Evolutionary conservation across 2,329 filamentous ascomycete species (phyloP).

Genomic region (Aspergillus hiratsukae): DNA sequence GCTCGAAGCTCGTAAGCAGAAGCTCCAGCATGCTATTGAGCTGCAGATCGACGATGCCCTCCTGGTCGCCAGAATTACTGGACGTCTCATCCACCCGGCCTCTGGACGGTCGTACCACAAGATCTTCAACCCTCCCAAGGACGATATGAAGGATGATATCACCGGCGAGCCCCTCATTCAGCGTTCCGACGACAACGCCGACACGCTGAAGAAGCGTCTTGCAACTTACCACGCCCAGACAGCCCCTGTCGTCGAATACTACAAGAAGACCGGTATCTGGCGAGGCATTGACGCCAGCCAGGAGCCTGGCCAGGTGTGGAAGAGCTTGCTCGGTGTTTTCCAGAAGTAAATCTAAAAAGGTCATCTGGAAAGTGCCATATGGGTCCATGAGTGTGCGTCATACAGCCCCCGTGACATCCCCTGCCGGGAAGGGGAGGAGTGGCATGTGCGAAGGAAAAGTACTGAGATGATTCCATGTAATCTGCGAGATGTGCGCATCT

Average conservation of each 20-base stretch:
- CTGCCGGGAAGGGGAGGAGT: not conserved
- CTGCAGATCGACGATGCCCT: slow-evolving; percentile 94
- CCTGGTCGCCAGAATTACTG: slow-evolving; percentile 92
- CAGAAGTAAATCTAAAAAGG: slow-evolving; percentile 48
- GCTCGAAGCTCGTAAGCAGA: slow-evolving; percentile 72
- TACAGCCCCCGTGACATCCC: not conserved
- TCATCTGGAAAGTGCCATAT: slow-evolving; percentile 1
- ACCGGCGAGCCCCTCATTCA: slow-evolving; percentile 96
- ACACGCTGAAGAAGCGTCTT: slow-evolving; percentile 90
- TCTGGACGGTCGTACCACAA: slow-evolving; percentile 97
- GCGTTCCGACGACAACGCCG: slow-evolving; percentile 94
- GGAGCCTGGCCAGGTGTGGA: slow-evolving; percentile 94
- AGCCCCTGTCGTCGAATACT: slow-evolving; percentile 86
- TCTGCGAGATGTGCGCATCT: not conserved
- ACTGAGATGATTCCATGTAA: not conserved
- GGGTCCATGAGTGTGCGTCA: slow-evolving; percentile 1
- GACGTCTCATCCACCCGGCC: slow-evolving; percentile 89
- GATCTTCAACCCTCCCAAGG: slow-evolving; percentile 97
- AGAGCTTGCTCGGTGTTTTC: slow-evolving; percentile 81
- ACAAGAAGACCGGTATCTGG: slow-evolving; percentile 98
- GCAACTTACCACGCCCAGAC: slow-evolving; percentile 94
- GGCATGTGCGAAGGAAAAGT: not conserved
- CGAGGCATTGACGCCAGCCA: slow-evolving; percentile 91
- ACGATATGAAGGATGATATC: slow-evolving; percentile 88
- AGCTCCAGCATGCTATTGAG: slow-evolving; percentile 91